These are phyloP conservation scores for Xylariaceae sp. DNA, from an alignment of 2,329 filamentous ascomycete species.

Conservation along the genomic window DNA sequence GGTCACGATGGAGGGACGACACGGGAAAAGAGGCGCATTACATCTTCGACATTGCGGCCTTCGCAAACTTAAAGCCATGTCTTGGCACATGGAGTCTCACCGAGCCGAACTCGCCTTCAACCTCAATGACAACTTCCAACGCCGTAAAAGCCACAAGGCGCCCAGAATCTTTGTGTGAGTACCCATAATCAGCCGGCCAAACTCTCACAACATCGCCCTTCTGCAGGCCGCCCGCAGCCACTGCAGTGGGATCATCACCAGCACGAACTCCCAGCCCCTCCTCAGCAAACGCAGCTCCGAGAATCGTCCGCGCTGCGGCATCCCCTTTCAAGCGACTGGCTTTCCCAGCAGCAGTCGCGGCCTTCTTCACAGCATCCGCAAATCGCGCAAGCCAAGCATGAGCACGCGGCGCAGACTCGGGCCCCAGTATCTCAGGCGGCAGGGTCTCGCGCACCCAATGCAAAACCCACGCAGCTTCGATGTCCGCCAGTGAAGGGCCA, in stretches of 20 bases:
- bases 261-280: conserved; percentile 27
- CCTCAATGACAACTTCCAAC: conserved; percentile 57
- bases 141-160: conserved; percentile 47
- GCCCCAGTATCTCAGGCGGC: conserved; percentile 48
- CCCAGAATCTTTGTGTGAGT: conserved; percentile 55
- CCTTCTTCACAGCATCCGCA: conserved; percentile 41
- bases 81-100: conserved; percentile 60
- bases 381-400: conserved; percentile 66
- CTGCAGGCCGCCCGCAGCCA: conserved; percentile 44
- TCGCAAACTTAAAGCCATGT: conserved; percentile 51
- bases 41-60: conserved; percentile 29
- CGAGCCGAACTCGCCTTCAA: conserved; percentile 37
- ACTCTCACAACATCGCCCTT: conserved; percentile 54
- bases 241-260: conserved; percentile 48
- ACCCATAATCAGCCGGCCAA: conserved; percentile 61
- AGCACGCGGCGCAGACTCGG: conserved; percentile 52
- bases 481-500: conserved; percentile 57
- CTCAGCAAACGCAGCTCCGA: conserved; percentile 44
- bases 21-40: too few species aligned
- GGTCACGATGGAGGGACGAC: too few species aligned
- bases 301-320: conserved; percentile 48
- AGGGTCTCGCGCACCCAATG: conserved; percentile 63
- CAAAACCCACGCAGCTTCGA: conserved; percentile 65
- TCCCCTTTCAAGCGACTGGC: conserved; percentile 46
- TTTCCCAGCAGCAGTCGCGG: conserved; percentile 34